A percentile compares a stretch with the other conserved stretches of the same genome.
Evolutionary conservation across 495 filamentous ascomycete species (phyloP).

Genomic region (Podospora pseudocomata): DNA sequence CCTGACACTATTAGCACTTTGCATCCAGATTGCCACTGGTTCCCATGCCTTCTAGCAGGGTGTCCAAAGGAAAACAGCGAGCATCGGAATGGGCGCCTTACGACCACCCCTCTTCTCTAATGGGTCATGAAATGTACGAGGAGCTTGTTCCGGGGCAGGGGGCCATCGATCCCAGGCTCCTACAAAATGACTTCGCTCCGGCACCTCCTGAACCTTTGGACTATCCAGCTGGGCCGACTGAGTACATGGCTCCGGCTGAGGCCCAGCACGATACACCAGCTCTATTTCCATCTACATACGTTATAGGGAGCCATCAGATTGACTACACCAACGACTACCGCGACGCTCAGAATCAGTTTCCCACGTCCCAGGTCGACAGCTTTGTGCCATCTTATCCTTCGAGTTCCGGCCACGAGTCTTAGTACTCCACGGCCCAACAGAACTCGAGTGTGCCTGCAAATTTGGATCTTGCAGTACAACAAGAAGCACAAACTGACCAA

Average conservation of each 20-base stretch:
- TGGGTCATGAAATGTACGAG: background rate
- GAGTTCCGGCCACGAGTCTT: background rate
- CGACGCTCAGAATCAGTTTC: background rate
- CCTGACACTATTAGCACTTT: background rate
- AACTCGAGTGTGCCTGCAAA: background rate
- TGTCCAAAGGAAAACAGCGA: background rate
- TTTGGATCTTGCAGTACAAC: background rate
- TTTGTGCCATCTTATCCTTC: background rate
- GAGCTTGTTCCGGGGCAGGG: background rate
- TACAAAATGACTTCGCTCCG: background rate
- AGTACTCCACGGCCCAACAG: background rate
- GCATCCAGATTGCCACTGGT: background rate
- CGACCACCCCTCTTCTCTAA: background rate
- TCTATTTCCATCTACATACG: background rate
- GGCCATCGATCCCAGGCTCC: background rate
- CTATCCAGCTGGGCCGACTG: background rate
- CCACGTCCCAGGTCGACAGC: background rate
- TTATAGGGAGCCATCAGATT: background rate
- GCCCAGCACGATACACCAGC: background rate
- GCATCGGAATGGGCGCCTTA: background rate
- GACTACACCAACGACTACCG: background rate
- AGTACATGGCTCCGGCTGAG: background rate
- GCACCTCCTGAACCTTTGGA: background rate
- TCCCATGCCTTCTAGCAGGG: background rate
- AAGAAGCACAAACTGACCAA: background rate